These are phyloP conservation scores for Tolypocladium album DNA, from an alignment of 2,329 filamentous ascomycete genomes.

Conservation along the genomic window DNA sequence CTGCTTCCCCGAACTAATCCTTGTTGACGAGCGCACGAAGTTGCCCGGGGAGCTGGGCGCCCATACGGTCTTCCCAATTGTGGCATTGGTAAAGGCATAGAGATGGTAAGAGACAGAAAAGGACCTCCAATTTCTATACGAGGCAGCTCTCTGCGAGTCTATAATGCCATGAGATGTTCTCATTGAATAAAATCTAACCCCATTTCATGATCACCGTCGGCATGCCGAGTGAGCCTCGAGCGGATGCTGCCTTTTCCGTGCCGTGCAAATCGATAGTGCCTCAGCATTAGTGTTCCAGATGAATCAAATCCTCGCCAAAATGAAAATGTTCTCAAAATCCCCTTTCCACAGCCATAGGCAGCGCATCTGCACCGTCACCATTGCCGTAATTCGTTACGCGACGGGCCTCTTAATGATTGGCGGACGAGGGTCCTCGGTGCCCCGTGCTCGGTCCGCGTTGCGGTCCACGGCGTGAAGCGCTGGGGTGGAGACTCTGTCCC, in stretches of 20 bases:
- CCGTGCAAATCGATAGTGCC: not conserved
- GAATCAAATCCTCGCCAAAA: not conserved
- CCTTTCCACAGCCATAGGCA: not conserved
- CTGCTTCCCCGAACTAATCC: too few species aligned
- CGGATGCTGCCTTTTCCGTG: not conserved
- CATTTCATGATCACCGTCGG: not conserved
- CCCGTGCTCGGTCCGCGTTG: slow-evolving; percentile 6
- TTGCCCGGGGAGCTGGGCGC: too few species aligned
- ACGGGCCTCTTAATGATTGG: slow-evolving; percentile 7
- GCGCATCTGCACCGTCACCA: not conserved
- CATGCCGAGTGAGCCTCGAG: not conserved
- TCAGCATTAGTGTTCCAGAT: not conserved
- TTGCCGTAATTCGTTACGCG: not conserved
- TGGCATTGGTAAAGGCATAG: too few species aligned
- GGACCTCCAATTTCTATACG: not conserved
- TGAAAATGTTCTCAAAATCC: not conserved
- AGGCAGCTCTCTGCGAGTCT: not conserved
- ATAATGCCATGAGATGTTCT: not conserved
- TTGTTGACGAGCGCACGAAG: too few species aligned
- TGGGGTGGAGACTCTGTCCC: slow-evolving; percentile 6
- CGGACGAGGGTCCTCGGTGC: slow-evolving; percentile 8
- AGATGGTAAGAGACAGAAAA: too few species aligned
- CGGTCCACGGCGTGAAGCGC: slow-evolving; percentile 3
- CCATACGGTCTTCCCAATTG: too few species aligned
- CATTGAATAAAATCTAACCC: not conserved